phyloP scores from a whole-genome alignment of 1,284 basidiomycete genomes.

The Lentinula novae-zelandiae region DNA sequence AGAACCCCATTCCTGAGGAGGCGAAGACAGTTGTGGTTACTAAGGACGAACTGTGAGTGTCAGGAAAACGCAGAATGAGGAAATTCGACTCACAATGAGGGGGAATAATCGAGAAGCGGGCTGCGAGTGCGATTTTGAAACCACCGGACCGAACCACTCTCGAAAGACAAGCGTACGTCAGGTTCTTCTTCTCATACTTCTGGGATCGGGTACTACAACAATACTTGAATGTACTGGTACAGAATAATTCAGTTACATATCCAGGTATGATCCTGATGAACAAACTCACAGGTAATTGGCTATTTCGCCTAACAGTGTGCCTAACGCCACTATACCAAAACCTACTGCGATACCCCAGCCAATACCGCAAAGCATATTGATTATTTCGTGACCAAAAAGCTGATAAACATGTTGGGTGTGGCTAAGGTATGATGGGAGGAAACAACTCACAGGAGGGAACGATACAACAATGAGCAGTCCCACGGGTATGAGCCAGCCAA shows the following conservation, averaged over 20 bases:
- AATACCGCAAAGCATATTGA: conserved; percentile 1
- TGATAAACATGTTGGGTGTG: conserved; percentile 3
- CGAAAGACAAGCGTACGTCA: conserved; percentile 76
- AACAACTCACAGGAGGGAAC: conserved; percentile 1
- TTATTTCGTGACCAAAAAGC: conserved; percentile 52
- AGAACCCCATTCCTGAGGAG: conserved; percentile 75
- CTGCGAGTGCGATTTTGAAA: conserved; percentile 72
- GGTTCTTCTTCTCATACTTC: conserved; percentile 70
- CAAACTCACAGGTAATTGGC: conserved; percentile 44
- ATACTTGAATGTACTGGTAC: conserved; percentile 58
- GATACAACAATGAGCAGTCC: not conserved
- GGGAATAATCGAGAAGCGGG: conserved; percentile 74
- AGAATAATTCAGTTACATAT: not conserved
- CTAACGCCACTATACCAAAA: conserved; percentile 23
- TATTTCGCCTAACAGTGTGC: conserved; percentile 45
- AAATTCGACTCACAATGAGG: conserved; percentile 54
- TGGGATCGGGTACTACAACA: conserved; percentile 60
- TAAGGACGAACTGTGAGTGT: conserved; percentile 14
- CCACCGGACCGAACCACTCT: conserved; percentile 77
- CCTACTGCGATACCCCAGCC: not conserved
- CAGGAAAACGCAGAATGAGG: not conserved
- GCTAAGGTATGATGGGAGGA: not conserved
- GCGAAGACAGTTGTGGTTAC: conserved; percentile 78
- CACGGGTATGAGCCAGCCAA: conserved; percentile 5
- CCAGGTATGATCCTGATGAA: not conserved